These are phyloP conservation scores for Backusella westeae DNA, from an alignment of 192 early-diverging fungal species.

Conservation along the genomic window DNA sequence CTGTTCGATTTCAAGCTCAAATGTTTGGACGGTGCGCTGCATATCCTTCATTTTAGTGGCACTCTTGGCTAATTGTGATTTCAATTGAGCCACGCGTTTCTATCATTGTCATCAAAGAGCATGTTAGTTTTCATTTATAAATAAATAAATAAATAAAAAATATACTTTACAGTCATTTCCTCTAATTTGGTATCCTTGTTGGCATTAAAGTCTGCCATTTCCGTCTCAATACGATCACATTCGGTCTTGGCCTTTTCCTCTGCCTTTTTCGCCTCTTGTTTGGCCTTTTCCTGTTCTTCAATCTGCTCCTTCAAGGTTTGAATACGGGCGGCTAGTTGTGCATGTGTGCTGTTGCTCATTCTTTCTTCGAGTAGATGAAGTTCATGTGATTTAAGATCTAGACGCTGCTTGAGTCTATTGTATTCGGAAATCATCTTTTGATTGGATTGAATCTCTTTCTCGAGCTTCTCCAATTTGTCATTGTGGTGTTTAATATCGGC, in stretches of 20 bases:
- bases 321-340: conserved; percentile 44
- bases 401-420: conserved; percentile 55
- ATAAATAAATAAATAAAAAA: no score
- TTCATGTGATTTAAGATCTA: conserved; percentile 81
- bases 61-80: conserved; percentile 59
- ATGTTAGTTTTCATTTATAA: conserved; percentile 10
- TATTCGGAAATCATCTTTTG: conserved; percentile 57
- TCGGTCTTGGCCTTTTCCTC: conserved; percentile 50
- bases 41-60: conserved; percentile 55
- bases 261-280: conserved; percentile 42
- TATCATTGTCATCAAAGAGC: conserved; percentile 15
- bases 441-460: conserved; percentile 51
- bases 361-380: conserved; percentile 70
- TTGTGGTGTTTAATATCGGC: conserved; percentile 47
- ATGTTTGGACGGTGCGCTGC: conserved; percentile 63
- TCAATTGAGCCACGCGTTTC: conserved; percentile 63
- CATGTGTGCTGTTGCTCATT: conserved; percentile 71
- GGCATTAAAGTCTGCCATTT: conserved; percentile 87
- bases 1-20: conserved; percentile 67
- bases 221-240: conserved; percentile 66
- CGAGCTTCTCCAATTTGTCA: conserved; percentile 48
- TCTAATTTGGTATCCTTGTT: conserved; percentile 90
- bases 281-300: conserved; percentile 40
- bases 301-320: conserved; percentile 56
- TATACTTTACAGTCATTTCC: conserved; percentile 59